phyloP scores from a whole-genome alignment of 495 filamentous ascomycete species.

The Xylaria bambusicola region DNA sequence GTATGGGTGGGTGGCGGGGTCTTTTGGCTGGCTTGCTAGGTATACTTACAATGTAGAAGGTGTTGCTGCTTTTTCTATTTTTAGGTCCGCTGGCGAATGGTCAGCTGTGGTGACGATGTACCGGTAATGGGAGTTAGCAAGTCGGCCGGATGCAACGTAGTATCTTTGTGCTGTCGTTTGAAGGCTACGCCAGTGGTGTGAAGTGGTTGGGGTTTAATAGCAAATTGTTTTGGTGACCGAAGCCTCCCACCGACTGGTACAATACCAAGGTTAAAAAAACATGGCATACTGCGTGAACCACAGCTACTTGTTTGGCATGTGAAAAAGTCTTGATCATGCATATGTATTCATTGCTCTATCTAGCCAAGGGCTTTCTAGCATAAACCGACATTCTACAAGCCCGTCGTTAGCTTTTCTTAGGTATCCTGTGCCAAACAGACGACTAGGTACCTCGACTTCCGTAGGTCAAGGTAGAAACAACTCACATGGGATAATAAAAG shows the following conservation, averaged over 20 bases:
- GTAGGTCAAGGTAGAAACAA: no score
- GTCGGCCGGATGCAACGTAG: slow-evolving; percentile 12
- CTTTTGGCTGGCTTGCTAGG: no score
- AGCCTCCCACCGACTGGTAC: no score
- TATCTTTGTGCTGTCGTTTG: not conserved
- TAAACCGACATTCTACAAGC: slow-evolving; percentile 17
- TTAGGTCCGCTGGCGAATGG: not conserved
- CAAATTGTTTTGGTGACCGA: no score
- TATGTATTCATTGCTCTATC: not conserved
- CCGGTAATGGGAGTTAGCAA: not conserved
- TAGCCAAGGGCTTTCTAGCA: slow-evolving; percentile 15
- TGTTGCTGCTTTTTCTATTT: no score
- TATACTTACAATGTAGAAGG: no score
- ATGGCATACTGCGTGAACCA: not conserved
- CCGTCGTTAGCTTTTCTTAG: not conserved
- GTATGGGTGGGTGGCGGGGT: no score
- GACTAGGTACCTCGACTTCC: no score
- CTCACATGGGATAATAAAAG: slow-evolving; percentile 49
- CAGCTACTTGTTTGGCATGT: not conserved
- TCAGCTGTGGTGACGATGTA: not conserved
- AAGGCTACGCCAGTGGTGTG: not conserved
- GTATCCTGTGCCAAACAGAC: no score
- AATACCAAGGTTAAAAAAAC: not conserved
- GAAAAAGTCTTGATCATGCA: not conserved
- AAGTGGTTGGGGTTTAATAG: not conserved